Base-by-base conservation (phyloP, 306 rosid genomes). In the Lablab purpureus region DNA sequence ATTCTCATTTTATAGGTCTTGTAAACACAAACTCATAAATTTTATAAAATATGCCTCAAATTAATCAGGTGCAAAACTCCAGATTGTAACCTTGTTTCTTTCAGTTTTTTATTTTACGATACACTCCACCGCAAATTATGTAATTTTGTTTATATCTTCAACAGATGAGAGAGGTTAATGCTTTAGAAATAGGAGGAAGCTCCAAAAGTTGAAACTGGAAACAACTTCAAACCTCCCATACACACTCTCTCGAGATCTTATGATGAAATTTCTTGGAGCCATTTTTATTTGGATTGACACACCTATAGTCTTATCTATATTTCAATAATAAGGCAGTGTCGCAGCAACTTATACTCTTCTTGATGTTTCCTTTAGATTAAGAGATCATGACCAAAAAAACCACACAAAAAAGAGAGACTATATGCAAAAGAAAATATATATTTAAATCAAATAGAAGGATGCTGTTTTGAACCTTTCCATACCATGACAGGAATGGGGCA, bases 381-480 rank as follows among this genome's bases (percentile, higher is more conserved):
- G 49, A 30, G 4, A 4, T 27, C 47, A 9, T 7, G 11, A n/a
- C 37, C 40, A 47, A 37, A 56, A 19, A 34, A 72, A 18, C 23
- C 23, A 51, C 58, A 18, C 6, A 50, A 2, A 50, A 10, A 51
- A 3, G 6, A 21, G 7, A 55, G 30, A 55, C 6, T 13, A 55
- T 55, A 55, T 4, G 30, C 36, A 23, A 23, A 56, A 56, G 17
- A 22, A 55, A 40, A 7, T 56, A 58, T 15, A 7, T 56, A 58
- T 15, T 41, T 56, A 15, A 63, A 47, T 30, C 34, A 19, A 76
- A 21, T 47, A 34, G 19, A 64, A 47, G 36, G 37, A 15, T 32
- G 64, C 60, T 75, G 17, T 62, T 46, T 13, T 64, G 28, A 63
- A 76, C 37, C 65, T 64, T 64, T 40, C 71, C 22, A 66, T 64